phyloP scores from a whole-genome alignment of 2,329 filamentous ascomycete species.

The Penicillium freii region DNA sequence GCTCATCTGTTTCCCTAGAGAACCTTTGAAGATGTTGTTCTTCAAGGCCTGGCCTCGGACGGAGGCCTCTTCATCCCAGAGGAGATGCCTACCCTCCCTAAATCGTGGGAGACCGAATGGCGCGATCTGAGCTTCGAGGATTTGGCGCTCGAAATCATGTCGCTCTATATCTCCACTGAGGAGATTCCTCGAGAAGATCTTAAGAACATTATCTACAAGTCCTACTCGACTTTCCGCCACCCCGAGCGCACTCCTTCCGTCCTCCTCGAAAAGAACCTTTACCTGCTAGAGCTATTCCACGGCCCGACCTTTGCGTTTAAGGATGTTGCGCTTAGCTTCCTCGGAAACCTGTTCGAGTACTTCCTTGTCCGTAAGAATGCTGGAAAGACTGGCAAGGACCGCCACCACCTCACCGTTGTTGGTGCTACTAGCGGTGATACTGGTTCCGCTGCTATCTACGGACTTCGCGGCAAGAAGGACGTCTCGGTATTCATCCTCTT shows the following conservation, averaged over 20 bases:
- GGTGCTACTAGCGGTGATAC: conserved; percentile 85
- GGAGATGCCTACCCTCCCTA: conserved; percentile 26
- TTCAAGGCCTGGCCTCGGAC: conserved; percentile 83
- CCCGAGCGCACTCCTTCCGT: conserved; percentile 66
- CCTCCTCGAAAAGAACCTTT: conserved; percentile 70
- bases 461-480: conserved; percentile 91
- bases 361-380: conserved; percentile 47
- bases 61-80: conserved; percentile 89
- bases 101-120: conserved; percentile 5
- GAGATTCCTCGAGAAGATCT: conserved; percentile 82
- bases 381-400: conserved; percentile 50
- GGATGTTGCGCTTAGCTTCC: conserved; percentile 86
- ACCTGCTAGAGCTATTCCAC: conserved; percentile 92
- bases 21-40: conserved; percentile 61
- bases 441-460: conserved; percentile 93
- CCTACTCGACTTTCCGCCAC: conserved; percentile 81
- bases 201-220: conserved; percentile 75
- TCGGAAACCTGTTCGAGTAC: conserved; percentile 79
- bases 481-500: conserved; percentile 94
- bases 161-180: conserved; percentile 76
- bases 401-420: conserved; percentile 81
- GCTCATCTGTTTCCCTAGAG: conserved; percentile 62
- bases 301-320: conserved; percentile 96
- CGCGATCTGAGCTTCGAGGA: conserved; percentile 7
- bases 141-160: conserved; percentile 75